phyloP scores from a whole-genome alignment of 495 filamentous ascomycete species.

The Penicillium turbatum region DNA sequence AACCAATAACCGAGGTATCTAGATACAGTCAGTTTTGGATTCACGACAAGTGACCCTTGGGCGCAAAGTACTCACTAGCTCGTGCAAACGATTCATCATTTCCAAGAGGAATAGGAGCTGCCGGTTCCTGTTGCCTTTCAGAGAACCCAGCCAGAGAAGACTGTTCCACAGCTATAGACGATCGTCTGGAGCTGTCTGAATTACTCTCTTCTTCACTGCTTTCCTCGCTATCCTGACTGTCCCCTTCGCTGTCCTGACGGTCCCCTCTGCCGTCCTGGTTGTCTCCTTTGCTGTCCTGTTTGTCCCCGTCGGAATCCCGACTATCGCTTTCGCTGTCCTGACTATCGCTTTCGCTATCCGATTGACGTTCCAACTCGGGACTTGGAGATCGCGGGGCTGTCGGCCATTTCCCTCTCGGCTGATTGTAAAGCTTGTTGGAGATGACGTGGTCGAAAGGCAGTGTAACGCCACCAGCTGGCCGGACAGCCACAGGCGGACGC shows the following conservation, averaged over 20 bases:
- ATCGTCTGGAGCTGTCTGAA: too few species aligned
- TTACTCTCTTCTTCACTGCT: background rate
- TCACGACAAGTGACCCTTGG: too few species aligned
- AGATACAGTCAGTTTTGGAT: background rate
- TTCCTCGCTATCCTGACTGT: background rate
- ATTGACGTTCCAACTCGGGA: background rate
- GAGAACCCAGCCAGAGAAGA: too few species aligned
- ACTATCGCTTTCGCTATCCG: background rate
- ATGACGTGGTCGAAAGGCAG: background rate
- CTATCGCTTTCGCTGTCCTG: background rate
- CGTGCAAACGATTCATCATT: constrained; percentile 2
- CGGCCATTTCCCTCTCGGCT: background rate
- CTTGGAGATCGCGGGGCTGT: background rate
- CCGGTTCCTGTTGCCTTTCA: background rate
- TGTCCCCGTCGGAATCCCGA: background rate
- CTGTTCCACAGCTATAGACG: too few species aligned
- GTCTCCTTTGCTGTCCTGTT: too few species aligned
- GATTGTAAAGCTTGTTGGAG: background rate
- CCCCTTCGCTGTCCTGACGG: background rate
- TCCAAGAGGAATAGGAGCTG: background rate
- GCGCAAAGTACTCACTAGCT: constrained; percentile 23
- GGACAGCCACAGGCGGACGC: constrained; percentile 13
- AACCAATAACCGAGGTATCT: background rate
- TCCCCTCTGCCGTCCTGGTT: background rate
- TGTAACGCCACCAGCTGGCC: background rate